Evolutionary conservation across 805 yeast genomes (phyloP), one percentile per base, ranked within the genome.

Genomic region (Candida bentonensis): DNA sequence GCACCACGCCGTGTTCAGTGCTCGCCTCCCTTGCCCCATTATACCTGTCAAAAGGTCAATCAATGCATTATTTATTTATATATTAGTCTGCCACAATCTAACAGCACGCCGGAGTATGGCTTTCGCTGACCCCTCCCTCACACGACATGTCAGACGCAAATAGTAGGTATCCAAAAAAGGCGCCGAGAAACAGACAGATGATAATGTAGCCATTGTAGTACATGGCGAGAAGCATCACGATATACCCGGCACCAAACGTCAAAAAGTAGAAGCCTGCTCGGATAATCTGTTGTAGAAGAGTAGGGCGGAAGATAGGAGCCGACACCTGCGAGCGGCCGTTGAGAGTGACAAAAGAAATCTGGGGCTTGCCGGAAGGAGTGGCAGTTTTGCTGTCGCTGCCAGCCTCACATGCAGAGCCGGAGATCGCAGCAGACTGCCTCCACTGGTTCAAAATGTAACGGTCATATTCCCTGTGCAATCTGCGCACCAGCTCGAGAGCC

Each of bases 201-300:
- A 78, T 72, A 30, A 79, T 67, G 55, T 77, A 79, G 15, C 85
- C 85, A 53, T 79, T 79, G 64, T 76, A 79, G 65, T 79, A 78
- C 86, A 80, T 79, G 65, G 78, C 79, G 52, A 80, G 62, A 64
- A 80, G 68, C 82, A 79, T 80, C 54, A 79, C 72, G 42, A 79
- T 58, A 58, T 79, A 79, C 2, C 79, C 72, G 15, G 73, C 67
- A 2, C 79, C 79, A 75, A 81, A 76, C 56, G 78, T 79, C 22
- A 75, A 54, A 1, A 76, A 70, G 57, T 71, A 79, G 27, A 78
- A 51, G 2, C 64, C 42, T 0, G 74, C 62, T 47, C 80, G 67
- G 15, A 72, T 51, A 3, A 73, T 7, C 53, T 79, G 85, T 50
- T 76, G 77, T n/a, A 62, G 42, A 1, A 70, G 48, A 11, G 61